Evolutionary conservation across 495 filamentous ascomycete genomes (phyloP).

Genomic region (Cairneyella variabilis): DNA sequence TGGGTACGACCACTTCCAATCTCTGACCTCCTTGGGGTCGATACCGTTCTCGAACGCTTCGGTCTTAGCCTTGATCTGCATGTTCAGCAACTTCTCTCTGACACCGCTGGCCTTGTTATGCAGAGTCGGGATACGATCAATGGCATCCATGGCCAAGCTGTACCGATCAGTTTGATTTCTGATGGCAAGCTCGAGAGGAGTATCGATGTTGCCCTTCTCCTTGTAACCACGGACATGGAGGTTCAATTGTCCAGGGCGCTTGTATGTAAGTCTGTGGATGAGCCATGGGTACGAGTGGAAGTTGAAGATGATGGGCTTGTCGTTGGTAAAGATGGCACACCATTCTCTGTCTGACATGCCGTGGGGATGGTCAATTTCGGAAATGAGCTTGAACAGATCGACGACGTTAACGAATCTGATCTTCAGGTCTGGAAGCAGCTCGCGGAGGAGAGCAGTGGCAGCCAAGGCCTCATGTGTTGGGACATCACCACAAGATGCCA

Average conservation of each 20-base stretch:
- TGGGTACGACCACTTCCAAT: conserved; percentile 58
- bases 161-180: conserved; percentile 69
- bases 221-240: conserved; percentile 69
- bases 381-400: conserved; percentile 71
- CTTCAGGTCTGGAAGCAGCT: conserved; percentile 61
- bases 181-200: conserved; percentile 67
- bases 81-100: conserved; percentile 56
- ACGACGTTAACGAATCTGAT: conserved; percentile 73
- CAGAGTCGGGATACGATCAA: conserved; percentile 56
- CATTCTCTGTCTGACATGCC: conserved; percentile 59
- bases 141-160: conserved; percentile 67
- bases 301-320: conserved; percentile 72
- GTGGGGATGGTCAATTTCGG: conserved; percentile 60
- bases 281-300: conserved; percentile 78
- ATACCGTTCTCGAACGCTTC: conserved; percentile 62
- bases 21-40: conserved; percentile 59
- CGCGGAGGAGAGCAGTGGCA: conserved; percentile 60
- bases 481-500: conserved; percentile 69
- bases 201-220: conserved; percentile 78
- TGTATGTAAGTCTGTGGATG: conserved; percentile 67
- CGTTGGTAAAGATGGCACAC: conserved; percentile 59
- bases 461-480: conserved; percentile 66
- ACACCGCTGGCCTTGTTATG: conserved; percentile 52
- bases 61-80: conserved; percentile 52
- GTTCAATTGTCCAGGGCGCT: conserved; percentile 56